phyloP scores from a whole-genome alignment of 139 green algal species.

The Coelastrella sp. region DNA sequence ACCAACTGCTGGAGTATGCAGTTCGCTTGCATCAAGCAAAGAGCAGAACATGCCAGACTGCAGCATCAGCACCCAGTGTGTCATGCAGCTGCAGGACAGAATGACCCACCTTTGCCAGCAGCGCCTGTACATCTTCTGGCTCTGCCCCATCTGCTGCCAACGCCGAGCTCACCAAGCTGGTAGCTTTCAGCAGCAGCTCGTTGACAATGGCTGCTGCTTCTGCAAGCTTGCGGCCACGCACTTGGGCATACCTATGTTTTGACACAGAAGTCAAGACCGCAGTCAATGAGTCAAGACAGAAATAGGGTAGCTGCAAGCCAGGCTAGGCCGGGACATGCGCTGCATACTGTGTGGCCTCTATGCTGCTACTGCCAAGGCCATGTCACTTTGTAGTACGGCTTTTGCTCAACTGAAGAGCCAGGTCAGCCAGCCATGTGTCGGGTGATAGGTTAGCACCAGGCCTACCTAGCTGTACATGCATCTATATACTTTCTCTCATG shows the following conservation, averaged over 20 bases:
- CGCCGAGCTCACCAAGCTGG: background rate
- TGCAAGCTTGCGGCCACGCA: constrained; percentile 46
- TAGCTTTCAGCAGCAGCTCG: constrained; percentile 43
- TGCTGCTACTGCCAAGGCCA: too few species aligned
- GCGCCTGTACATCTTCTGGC: background rate
- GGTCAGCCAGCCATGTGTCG: too few species aligned
- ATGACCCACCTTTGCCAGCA: constrained; percentile 4
- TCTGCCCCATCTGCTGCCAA: background rate
- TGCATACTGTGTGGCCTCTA: too few species aligned
- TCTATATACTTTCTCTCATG: constrained; percentile 52
- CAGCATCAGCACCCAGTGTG: too few species aligned
- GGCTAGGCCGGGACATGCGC: too few species aligned
- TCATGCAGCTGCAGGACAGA: background rate
- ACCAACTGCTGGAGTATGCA: too few species aligned
- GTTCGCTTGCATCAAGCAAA: too few species aligned
- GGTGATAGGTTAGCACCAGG: background rate
- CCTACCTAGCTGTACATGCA: constrained; percentile 39
- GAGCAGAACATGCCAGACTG: too few species aligned
- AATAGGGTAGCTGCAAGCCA: too few species aligned
- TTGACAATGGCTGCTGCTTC: constrained; percentile 34
- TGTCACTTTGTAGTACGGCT: too few species aligned
- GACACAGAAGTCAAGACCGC: background rate
- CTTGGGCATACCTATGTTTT: constrained; percentile 43
- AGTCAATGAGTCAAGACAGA: too few species aligned
- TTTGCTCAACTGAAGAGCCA: too few species aligned